phyloP scores from a whole-genome alignment of 495 filamentous ascomycete species.

The Annulohypoxylon moriforme region DNA sequence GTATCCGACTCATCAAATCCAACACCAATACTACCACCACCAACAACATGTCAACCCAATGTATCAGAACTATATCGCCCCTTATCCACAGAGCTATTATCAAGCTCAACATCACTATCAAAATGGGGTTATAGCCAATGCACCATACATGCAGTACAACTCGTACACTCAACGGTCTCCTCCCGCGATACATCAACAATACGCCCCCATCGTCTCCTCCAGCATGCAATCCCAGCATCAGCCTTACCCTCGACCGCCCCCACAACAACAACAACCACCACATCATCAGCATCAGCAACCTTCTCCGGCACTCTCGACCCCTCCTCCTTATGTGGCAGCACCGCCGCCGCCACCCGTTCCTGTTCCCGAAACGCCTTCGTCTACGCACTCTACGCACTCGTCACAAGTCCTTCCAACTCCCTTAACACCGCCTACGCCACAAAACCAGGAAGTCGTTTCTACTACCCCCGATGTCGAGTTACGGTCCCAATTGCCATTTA shows the following conservation, averaged over 20 bases:
- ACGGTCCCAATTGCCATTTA: conserved; percentile 58
- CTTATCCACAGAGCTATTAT: conserved; percentile 53
- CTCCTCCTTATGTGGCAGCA: conserved; percentile 53
- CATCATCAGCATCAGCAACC: conserved; percentile 42
- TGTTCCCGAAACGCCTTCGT: conserved; percentile 53
- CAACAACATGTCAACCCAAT: conserved; percentile 49
- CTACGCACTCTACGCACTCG: conserved; percentile 59
- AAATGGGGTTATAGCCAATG: conserved; percentile 49
- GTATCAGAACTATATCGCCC: conserved; percentile 53
- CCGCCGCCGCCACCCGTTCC: conserved; percentile 51
- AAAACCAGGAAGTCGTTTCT: conserved; percentile 31
- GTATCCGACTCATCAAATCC: conserved; percentile 51
- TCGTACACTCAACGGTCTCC: conserved; percentile 51
- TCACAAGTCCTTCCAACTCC: conserved; percentile 55
- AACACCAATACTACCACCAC: conserved; percentile 49
- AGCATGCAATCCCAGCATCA: conserved; percentile 49
- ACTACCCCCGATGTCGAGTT: conserved; percentile 29
- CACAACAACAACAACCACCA: conserved; percentile 23
- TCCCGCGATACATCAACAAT: conserved; percentile 56
- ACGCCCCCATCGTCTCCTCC: conserved; percentile 53
- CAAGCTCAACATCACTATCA: conserved; percentile 58
- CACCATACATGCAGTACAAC: conserved; percentile 56
- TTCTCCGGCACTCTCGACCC: conserved; percentile 56
- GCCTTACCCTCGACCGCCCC: conserved; percentile 55
- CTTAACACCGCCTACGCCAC: conserved; percentile 53